Evolutionary conservation across 2,329 filamentous ascomycete genomes (phyloP).

Genomic region (Penicillium decumbens): DNA sequence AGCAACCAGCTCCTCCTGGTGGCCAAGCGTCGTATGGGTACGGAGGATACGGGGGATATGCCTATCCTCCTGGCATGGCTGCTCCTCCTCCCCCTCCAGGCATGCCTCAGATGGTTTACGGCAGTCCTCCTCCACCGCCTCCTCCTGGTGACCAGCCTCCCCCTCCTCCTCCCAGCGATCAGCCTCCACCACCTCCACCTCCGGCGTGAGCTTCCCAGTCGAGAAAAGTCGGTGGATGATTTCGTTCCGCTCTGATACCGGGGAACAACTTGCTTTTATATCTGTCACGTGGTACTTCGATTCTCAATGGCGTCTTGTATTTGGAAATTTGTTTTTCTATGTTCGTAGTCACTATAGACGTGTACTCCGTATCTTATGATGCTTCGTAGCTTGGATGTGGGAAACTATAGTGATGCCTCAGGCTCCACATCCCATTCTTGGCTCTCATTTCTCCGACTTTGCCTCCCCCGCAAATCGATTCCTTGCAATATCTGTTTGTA

Average conservation of each 20-base stretch:
- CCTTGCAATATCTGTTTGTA: background rate
- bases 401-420: conserved; percentile 4
- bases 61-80: conserved; percentile 44
- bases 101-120: conserved; percentile 39
- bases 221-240: background rate
- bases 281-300: background rate
- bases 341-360: background rate
- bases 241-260: background rate
- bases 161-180: conserved; percentile 43
- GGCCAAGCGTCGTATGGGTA: conserved; percentile 55
- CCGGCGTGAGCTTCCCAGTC: conserved; percentile 27
- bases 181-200: conserved; percentile 60
- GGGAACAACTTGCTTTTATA: background rate
- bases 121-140: conserved; percentile 40
- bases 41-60: conserved; percentile 47
- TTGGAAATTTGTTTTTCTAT: background rate
- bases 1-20: conserved; percentile 51
- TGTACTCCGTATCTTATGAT: background rate
- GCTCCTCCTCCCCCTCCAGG: conserved; percentile 50
- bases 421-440: conserved; percentile 12
- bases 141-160: conserved; percentile 15
- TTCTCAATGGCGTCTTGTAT: background rate
- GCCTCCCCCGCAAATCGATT: conserved; percentile 13
- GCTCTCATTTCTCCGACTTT: conserved; percentile 10
- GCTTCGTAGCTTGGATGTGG: background rate